A percentile compares a stretch with the other conserved stretches of the same genome.
phyloP scores from a whole-genome alignment of 768 basidiomycete genomes.

The Collybia mongolica region DNA sequence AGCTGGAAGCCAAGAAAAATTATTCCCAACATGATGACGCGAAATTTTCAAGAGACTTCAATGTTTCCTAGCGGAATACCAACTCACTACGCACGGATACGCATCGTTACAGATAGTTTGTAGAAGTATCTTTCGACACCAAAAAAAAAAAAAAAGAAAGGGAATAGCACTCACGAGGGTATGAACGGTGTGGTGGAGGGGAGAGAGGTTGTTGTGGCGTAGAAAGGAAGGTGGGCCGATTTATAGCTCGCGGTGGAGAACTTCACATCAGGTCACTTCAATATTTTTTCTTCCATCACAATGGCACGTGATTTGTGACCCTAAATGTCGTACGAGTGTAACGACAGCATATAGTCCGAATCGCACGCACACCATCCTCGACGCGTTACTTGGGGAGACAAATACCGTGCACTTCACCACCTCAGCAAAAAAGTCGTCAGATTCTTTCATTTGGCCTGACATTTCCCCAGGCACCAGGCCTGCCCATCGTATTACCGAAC shows the following conservation, averaged over 20 bases:
- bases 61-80: slow-evolving; percentile 35
- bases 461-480: no score
- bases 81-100: slow-evolving; percentile 23
- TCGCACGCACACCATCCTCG: no score
- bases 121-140: neutral
- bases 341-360: no score
- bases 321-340: no score
- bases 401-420: no score
- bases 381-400: no score
- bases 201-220: slow-evolving; percentile 9
- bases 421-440: no score
- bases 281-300: slow-evolving; percentile 7
- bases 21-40: no score
- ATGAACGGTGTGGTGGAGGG: slow-evolving; percentile 2
- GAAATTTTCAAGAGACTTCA: slow-evolving; percentile 36
- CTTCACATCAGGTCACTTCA: slow-evolving; percentile 24
- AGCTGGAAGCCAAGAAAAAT: slow-evolving; percentile 2
- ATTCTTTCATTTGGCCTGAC: no score
- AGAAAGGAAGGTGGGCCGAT: slow-evolving; percentile 19
- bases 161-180: slow-evolving; percentile 10
- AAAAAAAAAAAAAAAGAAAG: neutral
- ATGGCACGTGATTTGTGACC: slow-evolving; percentile 1
- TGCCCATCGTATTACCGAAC: no score
- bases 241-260: slow-evolving; percentile 13
- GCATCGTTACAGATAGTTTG: slow-evolving; percentile 17